phyloP scores from a whole-genome alignment of 495 filamentous ascomycete species.

The Aspergillus homomorphus region DNA sequence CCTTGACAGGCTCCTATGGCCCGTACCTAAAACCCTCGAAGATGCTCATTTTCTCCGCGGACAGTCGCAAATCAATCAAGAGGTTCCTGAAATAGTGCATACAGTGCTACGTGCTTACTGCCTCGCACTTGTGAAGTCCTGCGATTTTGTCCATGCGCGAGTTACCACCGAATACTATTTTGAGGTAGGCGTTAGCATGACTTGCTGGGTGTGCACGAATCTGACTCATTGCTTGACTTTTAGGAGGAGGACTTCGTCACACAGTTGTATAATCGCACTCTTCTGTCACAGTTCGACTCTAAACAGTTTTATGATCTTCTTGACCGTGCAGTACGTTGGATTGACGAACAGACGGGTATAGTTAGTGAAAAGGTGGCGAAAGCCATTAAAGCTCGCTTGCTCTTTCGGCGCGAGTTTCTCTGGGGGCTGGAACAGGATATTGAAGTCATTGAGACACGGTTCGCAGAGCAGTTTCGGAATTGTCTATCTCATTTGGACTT shows the following conservation, averaged over 20 bases:
- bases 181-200: constrained; percentile 57
- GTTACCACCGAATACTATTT: constrained; percentile 79
- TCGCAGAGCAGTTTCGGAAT: constrained; percentile 35
- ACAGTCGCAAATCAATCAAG: constrained; percentile 28
- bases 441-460: constrained; percentile 38
- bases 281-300: constrained; percentile 62
- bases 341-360: constrained; percentile 44
- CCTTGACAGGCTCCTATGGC: constrained; percentile 77
- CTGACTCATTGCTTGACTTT: constrained; percentile 7
- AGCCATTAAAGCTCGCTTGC: constrained; percentile 61
- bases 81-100: constrained; percentile 52
- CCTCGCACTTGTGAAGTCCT: constrained; percentile 76
- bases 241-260: constrained; percentile 96
- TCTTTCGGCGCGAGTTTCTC: constrained; percentile 63
- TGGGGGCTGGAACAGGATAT: constrained; percentile 46
- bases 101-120: constrained; percentile 82
- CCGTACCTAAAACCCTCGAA: constrained; percentile 61
- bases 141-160: constrained; percentile 70
- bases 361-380: constrained; percentile 50
- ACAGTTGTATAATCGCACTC: constrained; percentile 76
- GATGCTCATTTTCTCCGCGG: constrained; percentile 63
- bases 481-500: constrained; percentile 46
- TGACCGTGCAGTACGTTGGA: constrained; percentile 53
- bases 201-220: background rate
- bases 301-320: constrained; percentile 58